Percentiles rank a stretch among this genome's conserved stretches.
Evolutionary conservation across 23 red algal species (phyloP).

Genomic region (Gracilaria domingensis): DNA sequence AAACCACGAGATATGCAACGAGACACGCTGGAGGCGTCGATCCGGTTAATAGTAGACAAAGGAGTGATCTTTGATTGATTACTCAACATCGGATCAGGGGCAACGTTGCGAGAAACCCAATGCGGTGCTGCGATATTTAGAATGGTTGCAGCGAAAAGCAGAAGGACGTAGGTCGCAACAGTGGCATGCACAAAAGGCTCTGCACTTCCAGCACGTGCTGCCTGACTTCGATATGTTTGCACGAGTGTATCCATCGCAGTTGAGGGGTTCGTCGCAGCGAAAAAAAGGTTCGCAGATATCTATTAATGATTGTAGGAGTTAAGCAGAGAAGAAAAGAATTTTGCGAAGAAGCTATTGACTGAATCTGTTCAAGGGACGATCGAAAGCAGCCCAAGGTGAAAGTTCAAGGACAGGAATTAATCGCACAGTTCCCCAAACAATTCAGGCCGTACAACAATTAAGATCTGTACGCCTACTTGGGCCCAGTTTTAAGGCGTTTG

Average conservation of each 20-base stretch:
- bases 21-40: constrained; percentile 32
- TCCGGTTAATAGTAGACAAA: background rate
- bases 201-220: constrained; percentile 49
- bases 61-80: constrained; percentile 8
- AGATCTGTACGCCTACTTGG: background rate
- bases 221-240: constrained; percentile 18
- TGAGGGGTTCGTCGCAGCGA: background rate
- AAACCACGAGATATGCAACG: constrained; percentile 68
- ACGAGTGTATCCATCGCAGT: constrained; percentile 35
- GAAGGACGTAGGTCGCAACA: constrained; percentile 39
- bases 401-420: background rate
- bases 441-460: background rate
- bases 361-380: no score
- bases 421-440: background rate
- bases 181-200: constrained; percentile 58
- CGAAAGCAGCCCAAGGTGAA: background rate
- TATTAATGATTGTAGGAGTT: no score
- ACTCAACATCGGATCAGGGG: background rate
- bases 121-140: constrained; percentile 42
- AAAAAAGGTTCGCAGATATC: background rate
- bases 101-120: constrained; percentile 62
- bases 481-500: background rate
- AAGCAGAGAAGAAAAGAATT: no score
- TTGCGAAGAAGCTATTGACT: no score
- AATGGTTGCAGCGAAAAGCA: constrained; percentile 27